These are phyloP conservation scores for Tricholoma hemisulphureum DNA, from an alignment of 768 basidiomycete genomes.

Conservation along the genomic window DNA sequence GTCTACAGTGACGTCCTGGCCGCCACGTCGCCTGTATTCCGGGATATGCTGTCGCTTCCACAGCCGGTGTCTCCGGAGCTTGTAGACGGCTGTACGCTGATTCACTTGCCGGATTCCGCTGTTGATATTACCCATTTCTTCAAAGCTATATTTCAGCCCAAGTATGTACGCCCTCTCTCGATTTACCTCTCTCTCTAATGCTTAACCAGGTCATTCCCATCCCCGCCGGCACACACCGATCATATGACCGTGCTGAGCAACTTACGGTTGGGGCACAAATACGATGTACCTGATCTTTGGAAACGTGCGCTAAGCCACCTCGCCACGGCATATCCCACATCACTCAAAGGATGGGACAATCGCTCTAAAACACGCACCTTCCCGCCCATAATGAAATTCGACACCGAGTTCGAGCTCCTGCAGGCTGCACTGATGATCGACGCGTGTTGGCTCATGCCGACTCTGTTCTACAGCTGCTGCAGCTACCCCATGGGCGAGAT, in stretches of 20 bases:
- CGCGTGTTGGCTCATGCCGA: constrained; percentile 18
- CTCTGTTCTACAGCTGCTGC: constrained; percentile 20
- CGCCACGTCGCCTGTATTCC: constrained; percentile 17
- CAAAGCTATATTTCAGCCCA: constrained; percentile 16
- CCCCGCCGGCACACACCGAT: constrained; percentile 16
- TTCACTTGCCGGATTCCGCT: constrained; percentile 15
- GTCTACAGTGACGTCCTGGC: constrained; percentile 12
- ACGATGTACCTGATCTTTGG: constrained; percentile 16
- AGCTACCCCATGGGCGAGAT: constrained; percentile 18
- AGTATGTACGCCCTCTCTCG: constrained; percentile 12
- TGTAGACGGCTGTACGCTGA: constrained; percentile 13
- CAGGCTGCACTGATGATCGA: constrained; percentile 16
- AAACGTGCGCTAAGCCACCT: constrained; percentile 18
- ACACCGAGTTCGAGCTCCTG: constrained; percentile 18
- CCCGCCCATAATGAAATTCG: constrained; percentile 10
- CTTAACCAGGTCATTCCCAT: constrained; percentile 13
- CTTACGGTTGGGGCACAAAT: constrained; percentile 21
- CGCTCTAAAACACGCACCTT: constrained; percentile 13
- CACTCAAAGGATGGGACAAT: constrained; percentile 14
- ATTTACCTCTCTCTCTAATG: too few relatives aligned
- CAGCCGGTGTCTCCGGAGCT: constrained; percentile 13
- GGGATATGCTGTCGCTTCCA: constrained; percentile 17
- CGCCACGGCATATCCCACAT: constrained; percentile 17
- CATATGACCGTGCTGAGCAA: constrained; percentile 13
- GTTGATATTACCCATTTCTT: constrained; percentile 10